Evolutionary conservation across 805 yeast species (phyloP).

Genomic region (Spathaspora arborariae): DNA sequence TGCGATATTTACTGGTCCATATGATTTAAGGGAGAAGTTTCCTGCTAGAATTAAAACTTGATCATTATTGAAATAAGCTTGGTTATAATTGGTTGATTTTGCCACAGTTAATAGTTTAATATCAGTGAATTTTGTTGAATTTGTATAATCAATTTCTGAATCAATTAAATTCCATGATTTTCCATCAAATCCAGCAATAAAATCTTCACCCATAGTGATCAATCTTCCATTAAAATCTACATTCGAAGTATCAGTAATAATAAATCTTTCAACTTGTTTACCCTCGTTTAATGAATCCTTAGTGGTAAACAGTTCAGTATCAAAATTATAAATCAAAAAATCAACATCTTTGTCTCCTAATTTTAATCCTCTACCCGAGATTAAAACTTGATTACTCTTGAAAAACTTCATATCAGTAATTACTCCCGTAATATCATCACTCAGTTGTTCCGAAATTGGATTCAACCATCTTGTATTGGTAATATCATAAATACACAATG

Average conservation of each 20-base stretch:
- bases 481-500: slow-evolving; percentile 65
- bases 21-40: slow-evolving; percentile 39
- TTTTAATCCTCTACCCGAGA: slow-evolving; percentile 49
- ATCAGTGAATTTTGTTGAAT: slow-evolving; percentile 40
- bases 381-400: slow-evolving; percentile 31
- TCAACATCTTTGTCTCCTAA: slow-evolving; percentile 30
- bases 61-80: slow-evolving; percentile 39
- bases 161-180: slow-evolving; percentile 46
- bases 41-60: slow-evolving; percentile 59
- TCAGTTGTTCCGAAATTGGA: slow-evolving; percentile 21
- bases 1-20: slow-evolving; percentile 61
- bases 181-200: slow-evolving; percentile 43
- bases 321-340: slow-evolving; percentile 56
- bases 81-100: slow-evolving; percentile 24
- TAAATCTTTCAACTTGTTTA: slow-evolving; percentile 33
- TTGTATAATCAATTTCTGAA: slow-evolving; percentile 20
- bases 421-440: slow-evolving; percentile 41
- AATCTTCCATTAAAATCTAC: slow-evolving; percentile 38
- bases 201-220: slow-evolving; percentile 31
- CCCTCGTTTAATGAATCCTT: slow-evolving; percentile 18
- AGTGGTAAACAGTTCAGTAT: slow-evolving; percentile 23
- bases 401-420: slow-evolving; percentile 52
- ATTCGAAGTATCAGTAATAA: slow-evolving; percentile 40
- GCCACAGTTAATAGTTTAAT: slow-evolving; percentile 39
- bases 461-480: slow-evolving; percentile 50